Evolutionary conservation across 305 asterid species (phyloP).

Genomic region (Withania somnifera): DNA sequence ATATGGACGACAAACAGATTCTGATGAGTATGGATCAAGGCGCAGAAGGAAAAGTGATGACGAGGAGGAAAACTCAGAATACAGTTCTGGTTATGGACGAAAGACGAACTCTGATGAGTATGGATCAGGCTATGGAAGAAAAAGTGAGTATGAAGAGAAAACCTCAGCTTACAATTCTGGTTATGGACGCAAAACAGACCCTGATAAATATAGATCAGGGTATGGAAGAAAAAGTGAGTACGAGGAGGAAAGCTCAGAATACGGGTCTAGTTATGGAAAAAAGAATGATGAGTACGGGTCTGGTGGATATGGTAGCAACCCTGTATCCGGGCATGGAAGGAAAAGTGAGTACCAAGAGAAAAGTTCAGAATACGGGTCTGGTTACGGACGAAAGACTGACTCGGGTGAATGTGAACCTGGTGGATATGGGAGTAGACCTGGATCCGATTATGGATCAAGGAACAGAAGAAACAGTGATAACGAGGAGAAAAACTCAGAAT

Average conservation of each 20-base stretch:
- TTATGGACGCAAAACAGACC: constrained; percentile 6
- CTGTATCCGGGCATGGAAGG: constrained; percentile 9
- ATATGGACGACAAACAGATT: constrained; percentile 3
- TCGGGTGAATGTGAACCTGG: constrained; percentile 19
- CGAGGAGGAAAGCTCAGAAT: constrained; percentile 7
- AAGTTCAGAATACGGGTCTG: constrained; percentile 11
- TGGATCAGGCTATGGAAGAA: constrained; percentile 14
- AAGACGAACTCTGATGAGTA: background rate
- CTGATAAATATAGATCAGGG: constrained; percentile 1
- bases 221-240: constrained; percentile 6
- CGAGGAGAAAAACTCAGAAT: constrained; percentile 9
- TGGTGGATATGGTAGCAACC: constrained; percentile 10
- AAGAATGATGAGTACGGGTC: constrained; percentile 11
- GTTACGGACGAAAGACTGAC: background rate
- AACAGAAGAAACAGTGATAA: constrained; percentile 9
- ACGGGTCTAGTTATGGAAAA: constrained; percentile 12
- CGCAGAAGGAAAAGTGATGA: constrained; percentile 3
- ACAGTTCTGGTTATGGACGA: constrained; percentile 12
- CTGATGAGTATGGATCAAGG: constrained; percentile 21
- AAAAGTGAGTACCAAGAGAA: constrained; percentile 10
- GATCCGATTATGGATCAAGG: constrained; percentile 7
- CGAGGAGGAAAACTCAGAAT: constrained; percentile 9
- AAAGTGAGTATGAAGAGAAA: constrained; percentile 5
- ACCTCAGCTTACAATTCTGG: no score
- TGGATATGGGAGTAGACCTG: constrained; percentile 12